Evolutionary conservation across 2,329 filamentous ascomycete genomes (phyloP), one percentile per base, ranked within the genome.

Genomic region (Penicillium sp.): DNA sequence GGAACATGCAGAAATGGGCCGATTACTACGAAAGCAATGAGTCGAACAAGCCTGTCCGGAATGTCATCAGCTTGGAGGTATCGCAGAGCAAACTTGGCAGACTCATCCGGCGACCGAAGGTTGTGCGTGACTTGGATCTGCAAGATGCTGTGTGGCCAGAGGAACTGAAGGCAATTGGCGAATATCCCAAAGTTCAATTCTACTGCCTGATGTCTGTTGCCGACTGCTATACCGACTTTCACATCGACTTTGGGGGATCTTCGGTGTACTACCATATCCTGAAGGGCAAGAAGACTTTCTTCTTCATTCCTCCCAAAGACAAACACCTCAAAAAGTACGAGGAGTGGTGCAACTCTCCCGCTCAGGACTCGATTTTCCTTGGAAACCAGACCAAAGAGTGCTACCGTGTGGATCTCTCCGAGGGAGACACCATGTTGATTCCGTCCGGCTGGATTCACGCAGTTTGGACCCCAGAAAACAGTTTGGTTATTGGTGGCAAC

Each of bases 391-490:
- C 84, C 19, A 86, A 86, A 59, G 85, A 88, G 63, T 88, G 85
- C 69, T 87, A 85, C 65, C 79, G 86, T 47, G 84, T 88, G 43
- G 85, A 88, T 68, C 78, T 89, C 5, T 81, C 79, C 49, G 84
- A 84, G 60, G 86, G 86, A 34, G 86, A 89, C 67, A 89, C 86
- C 3, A 88, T 88, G 82, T 75, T 89, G 43, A 89, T 89, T 60
- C 86, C 86, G 5, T 87, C 86, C 34, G 86, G 86, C 21, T 89
- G 86, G 86, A 89, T 89, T 51, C 86, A 89, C 66, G 86, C 86
- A 25, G 86, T 89, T 8, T 88, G 87, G 84, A 89, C 86, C 10
- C 86, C 86, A 0, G 82, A 85, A 64, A 85, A 88, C 65, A 88
- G 86, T 65, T 73, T 89, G 48, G 86, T 89, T 29, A 87, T 89